Evolutionary conservation across 192 early-diverging fungal species (phyloP), one percentile per base, ranked within the genome.

Genomic region (Gaertneriomyces semiglobifer): DNA sequence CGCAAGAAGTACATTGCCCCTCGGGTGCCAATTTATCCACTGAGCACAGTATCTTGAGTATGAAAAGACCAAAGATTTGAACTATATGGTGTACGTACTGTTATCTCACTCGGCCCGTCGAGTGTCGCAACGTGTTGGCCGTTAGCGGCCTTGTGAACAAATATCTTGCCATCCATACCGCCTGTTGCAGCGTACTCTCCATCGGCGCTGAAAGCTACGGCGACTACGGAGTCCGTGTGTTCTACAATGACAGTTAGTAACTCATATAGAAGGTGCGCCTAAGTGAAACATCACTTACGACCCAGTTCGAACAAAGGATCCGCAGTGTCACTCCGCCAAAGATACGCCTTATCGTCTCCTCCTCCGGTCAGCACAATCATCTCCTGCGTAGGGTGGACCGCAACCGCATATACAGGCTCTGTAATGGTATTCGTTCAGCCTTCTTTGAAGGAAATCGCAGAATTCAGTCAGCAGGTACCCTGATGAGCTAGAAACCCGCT

Each of bases 1-100:
- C n/a, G 90, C 91, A 25, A 99, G 71, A 12, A 99, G 63, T 10
- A 98, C 88, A 61, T 88, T 86, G 57, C 97, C 97, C 63, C 90
- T 84, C 6, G 93, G 93, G 75, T 99, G 97, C 97, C 97, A 99
- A 68, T 90, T 74, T 18, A 97, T 53, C 94, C 95, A 99, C 86
- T 89, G 55, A 41, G 18, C 38, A 51, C 53, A 43, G 64, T 55
- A 14, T 48, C 53, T 25, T 9, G 43, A 33, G n/a, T 6, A 38
- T 54, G 45, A 54, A 33, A 54, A 33, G 39, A 45, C 6, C 61
- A 43, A 54, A 51, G 7, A 11, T 63, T 20, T 20, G 11, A 60
- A n/a, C 56, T 53, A 62, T 4, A 79, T 43, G 48, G 11, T 60
- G 18, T 42, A 77, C 79, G 65, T 81, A 91, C 90, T 11, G 88